Percentiles rank a stretch among this genome's conserved stretches.
These are phyloP conservation scores for Helianthus tuberosus DNA, from an alignment of 129 eudicot genomes.

Conservation along the genomic window DNA sequence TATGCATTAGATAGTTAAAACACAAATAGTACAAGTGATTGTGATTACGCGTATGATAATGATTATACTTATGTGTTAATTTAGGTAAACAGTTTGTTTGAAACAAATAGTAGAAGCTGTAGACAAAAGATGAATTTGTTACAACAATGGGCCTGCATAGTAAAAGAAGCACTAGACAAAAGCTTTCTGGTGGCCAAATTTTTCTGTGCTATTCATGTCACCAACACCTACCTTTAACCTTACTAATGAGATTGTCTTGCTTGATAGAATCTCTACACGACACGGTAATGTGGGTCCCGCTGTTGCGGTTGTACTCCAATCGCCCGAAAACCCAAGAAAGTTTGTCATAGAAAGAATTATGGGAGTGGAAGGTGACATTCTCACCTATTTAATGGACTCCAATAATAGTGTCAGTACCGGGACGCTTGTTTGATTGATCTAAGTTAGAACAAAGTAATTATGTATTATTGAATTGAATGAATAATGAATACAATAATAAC, in stretches of 20 bases:
- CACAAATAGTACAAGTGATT: background rate
- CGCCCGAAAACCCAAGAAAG: constrained; percentile 63
- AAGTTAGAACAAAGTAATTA: no score
- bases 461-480: no score
- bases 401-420: constrained; percentile 42
- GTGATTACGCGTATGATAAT: background rate
- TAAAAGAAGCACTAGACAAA: constrained; percentile 47
- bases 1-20: constrained; percentile 12
- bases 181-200: constrained; percentile 40
- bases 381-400: constrained; percentile 62
- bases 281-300: constrained; percentile 57
- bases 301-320: constrained; percentile 56
- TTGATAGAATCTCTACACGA: constrained; percentile 55
- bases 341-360: constrained; percentile 53
- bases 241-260: constrained; percentile 48
- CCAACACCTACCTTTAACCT: constrained; percentile 59
- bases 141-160: constrained; percentile 41
- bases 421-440: constrained; percentile 54
- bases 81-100: constrained; percentile 8
- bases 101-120: constrained; percentile 13
- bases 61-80: background rate
- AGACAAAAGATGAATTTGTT: constrained; percentile 32
- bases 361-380: constrained; percentile 63
- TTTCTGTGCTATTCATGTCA: constrained; percentile 59
- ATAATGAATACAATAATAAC: no score